These are phyloP conservation scores for Bjerkandera adusta DNA, from an alignment of 1,284 basidiomycete genomes.

Conservation along the genomic window DNA sequence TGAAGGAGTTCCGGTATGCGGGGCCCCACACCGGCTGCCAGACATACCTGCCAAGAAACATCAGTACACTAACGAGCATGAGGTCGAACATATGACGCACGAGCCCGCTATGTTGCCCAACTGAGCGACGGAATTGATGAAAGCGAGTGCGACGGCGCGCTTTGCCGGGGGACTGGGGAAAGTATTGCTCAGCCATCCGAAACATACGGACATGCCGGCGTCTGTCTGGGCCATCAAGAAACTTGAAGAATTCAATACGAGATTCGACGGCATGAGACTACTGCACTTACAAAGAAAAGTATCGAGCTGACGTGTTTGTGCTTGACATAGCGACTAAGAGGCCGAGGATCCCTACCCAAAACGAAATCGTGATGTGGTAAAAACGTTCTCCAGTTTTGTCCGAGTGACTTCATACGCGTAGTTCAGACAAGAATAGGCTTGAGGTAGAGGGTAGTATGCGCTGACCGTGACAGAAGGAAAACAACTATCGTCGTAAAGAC, in stretches of 20 bases:
- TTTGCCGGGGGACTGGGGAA: slow-evolving; percentile 71
- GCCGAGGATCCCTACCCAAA: slow-evolving; percentile 60
- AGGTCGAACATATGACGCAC: slow-evolving; percentile 2
- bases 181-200: slow-evolving; percentile 72
- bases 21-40: slow-evolving; percentile 41
- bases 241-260: slow-evolving; percentile 31
- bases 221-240: slow-evolving; percentile 79
- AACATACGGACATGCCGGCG: slow-evolving; percentile 64
- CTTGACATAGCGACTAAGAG: slow-evolving; percentile 72
- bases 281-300: slow-evolving; percentile 64
- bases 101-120: slow-evolving; percentile 75
- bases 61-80: background rate
- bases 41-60: slow-evolving; percentile 29
- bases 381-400: slow-evolving; percentile 67
- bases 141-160: slow-evolving; percentile 71
- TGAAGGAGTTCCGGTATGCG: slow-evolving; percentile 41
- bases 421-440: too few relatives aligned
- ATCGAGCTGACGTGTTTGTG: slow-evolving; percentile 64
- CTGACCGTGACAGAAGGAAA: slow-evolving; percentile 47
- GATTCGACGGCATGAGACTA: background rate
- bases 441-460: background rate
- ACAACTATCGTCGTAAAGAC: slow-evolving; percentile 59
- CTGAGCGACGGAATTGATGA: slow-evolving; percentile 71
- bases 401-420: slow-evolving; percentile 56
- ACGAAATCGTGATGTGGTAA: slow-evolving; percentile 57